These are phyloP conservation scores for Rutstroemia sp. DNA, from an alignment of 2,329 filamentous ascomycete species.

Conservation along the genomic window DNA sequence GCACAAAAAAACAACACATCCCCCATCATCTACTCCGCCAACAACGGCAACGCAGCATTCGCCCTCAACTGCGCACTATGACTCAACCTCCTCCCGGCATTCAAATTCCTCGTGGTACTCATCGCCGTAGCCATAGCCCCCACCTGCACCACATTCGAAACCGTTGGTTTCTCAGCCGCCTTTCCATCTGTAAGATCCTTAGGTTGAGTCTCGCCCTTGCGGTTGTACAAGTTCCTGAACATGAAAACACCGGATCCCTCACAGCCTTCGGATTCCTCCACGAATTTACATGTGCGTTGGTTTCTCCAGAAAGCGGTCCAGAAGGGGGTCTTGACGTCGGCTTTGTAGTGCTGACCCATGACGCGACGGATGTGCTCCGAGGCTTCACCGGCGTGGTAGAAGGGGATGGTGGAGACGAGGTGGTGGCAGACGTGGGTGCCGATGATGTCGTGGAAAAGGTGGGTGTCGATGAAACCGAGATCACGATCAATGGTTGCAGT, in stretches of 20 bases:
- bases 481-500: constrained; percentile 57
- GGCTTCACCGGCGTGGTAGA: constrained; percentile 54
- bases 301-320: constrained; percentile 31
- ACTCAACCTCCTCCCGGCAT: constrained; percentile 23
- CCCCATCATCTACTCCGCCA: constrained; percentile 17
- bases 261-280: constrained; percentile 28
- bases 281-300: constrained; percentile 29
- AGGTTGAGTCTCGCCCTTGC: constrained; percentile 20
- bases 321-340: constrained; percentile 32
- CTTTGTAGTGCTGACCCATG: constrained; percentile 47
- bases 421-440: constrained; percentile 59
- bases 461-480: constrained; percentile 56
- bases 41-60: constrained; percentile 20
- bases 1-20: not conserved
- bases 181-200: constrained; percentile 13
- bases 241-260: constrained; percentile 30
- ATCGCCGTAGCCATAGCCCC: constrained; percentile 23
- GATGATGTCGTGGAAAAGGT: constrained; percentile 60
- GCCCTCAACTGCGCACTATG: constrained; percentile 24
- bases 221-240: constrained; percentile 28
- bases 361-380: constrained; percentile 48
- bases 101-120: constrained; percentile 21
- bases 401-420: constrained; percentile 52
- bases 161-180: constrained; percentile 5
- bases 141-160: constrained; percentile 2